A percentile compares a stretch with the other conserved stretches of the same genome.
These are phyloP conservation scores for sunflower (Helianthus annuus) DNA, from an alignment of 129 eudicot species.

Conservation along the genomic window DNA sequence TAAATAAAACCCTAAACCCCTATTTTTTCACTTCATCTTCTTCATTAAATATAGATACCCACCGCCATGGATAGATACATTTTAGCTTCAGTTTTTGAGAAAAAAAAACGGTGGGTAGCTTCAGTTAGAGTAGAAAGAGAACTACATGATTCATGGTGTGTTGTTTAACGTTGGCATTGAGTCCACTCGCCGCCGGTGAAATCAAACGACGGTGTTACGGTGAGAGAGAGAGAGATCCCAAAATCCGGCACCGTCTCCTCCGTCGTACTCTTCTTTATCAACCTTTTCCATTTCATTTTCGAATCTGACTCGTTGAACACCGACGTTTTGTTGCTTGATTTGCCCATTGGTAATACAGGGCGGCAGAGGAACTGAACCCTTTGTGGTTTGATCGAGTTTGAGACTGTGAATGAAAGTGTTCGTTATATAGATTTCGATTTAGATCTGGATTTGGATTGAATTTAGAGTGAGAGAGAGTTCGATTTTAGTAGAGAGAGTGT, in stretches of 20 bases:
- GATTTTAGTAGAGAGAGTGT: too few relatives aligned
- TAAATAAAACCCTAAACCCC: too few relatives aligned
- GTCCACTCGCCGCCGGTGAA: slow-evolving; percentile 25
- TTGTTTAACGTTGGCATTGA: slow-evolving; percentile 30
- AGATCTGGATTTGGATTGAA: neutral
- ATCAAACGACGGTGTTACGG: slow-evolving; percentile 19
- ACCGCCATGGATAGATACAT: too few relatives aligned
- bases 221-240: slow-evolving; percentile 33
- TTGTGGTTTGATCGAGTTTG: neutral
- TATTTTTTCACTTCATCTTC: too few relatives aligned
- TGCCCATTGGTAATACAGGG: slow-evolving; percentile 12
- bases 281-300: slow-evolving; percentile 62
- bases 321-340: slow-evolving; percentile 36
- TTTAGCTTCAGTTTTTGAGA: too few relatives aligned
- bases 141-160: too few relatives aligned
- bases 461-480: neutral
- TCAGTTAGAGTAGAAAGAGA: too few relatives aligned
- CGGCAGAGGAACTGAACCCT: neutral
- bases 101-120: too few relatives aligned
- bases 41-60: too few relatives aligned
- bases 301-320: slow-evolving; percentile 49
- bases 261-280: slow-evolving; percentile 63
- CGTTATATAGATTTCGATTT: neutral
- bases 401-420: slow-evolving; percentile 7
- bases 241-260: slow-evolving; percentile 38